These are phyloP conservation scores for Aspergillus aculeatus DNA, from an alignment of 2,329 filamentous ascomycete genomes.

Conservation along the genomic window DNA sequence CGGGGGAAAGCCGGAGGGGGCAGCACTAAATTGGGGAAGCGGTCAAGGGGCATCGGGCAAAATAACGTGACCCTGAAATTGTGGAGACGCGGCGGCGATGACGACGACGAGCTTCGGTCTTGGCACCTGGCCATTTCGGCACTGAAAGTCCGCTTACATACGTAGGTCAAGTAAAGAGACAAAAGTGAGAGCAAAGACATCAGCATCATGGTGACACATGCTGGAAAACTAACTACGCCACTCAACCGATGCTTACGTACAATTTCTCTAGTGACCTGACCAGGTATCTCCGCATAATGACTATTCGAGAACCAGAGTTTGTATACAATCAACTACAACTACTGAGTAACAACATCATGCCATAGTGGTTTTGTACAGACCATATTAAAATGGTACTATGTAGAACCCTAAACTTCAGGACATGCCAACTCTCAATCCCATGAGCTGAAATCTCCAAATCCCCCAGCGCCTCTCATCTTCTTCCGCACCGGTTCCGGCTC, in stretches of 20 bases:
- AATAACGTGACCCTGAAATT: too few relatives aligned
- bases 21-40: not conserved
- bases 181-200: not conserved
- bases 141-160: not conserved
- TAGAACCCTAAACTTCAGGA: not conserved
- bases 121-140: not conserved
- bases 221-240: not conserved
- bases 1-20: not conserved
- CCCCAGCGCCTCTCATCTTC: constrained; percentile 67
- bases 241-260: not conserved
- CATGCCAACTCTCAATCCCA: constrained; percentile 56
- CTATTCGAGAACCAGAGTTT: too few relatives aligned
- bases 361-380: too few relatives aligned
- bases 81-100: not conserved
- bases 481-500: constrained; percentile 71
- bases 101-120: not conserved
- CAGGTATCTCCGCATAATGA: too few relatives aligned
- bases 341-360: too few relatives aligned
- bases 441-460: constrained; percentile 91
- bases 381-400: too few relatives aligned
- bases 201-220: not conserved
- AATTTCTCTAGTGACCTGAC: too few relatives aligned
- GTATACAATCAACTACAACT: too few relatives aligned
- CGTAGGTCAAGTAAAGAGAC: not conserved
- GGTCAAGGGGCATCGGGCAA: not conserved